Conservation (phyloP, 768 basidiomycete genomes). For the Termitomyces sp. region DNA sequence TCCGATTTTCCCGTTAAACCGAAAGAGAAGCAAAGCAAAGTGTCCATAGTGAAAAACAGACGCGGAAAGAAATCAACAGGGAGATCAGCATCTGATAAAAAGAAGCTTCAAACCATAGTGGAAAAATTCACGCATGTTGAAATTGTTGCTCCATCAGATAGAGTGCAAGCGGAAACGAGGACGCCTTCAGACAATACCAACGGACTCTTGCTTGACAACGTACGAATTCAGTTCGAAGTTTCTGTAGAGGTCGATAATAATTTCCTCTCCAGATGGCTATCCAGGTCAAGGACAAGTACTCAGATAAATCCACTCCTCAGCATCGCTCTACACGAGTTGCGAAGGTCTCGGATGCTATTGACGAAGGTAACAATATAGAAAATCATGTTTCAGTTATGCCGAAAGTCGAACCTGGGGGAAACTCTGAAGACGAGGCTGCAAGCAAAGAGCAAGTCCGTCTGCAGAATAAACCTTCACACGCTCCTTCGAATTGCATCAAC, state of each 20-base stretch:
- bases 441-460: background rate
- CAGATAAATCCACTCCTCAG: background rate
- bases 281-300: background rate
- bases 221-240: background rate
- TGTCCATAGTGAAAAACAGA: conserved; percentile 15
- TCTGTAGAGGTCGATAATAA: background rate
- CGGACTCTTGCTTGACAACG: background rate
- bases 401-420: background rate
- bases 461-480: conserved; percentile 1
- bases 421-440: background rate
- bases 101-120: background rate
- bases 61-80: background rate
- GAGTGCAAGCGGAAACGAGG: background rate
- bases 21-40: conserved; percentile 11
- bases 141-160: background rate
- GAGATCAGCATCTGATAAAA: background rate
- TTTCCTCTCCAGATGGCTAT: background rate
- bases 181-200: background rate
- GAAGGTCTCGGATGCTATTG: background rate
- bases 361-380: background rate
- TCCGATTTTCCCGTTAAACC: background rate
- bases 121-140: background rate
- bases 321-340: conserved; percentile 11
- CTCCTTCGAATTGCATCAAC: conserved; percentile 6
- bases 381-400: background rate